Percentiles rank a stretch among this genome's conserved stretches.
These are phyloP conservation scores for Obelidium mucronatum DNA, from an alignment of 192 early-diverging fungal species.

Conservation along the genomic window DNA sequence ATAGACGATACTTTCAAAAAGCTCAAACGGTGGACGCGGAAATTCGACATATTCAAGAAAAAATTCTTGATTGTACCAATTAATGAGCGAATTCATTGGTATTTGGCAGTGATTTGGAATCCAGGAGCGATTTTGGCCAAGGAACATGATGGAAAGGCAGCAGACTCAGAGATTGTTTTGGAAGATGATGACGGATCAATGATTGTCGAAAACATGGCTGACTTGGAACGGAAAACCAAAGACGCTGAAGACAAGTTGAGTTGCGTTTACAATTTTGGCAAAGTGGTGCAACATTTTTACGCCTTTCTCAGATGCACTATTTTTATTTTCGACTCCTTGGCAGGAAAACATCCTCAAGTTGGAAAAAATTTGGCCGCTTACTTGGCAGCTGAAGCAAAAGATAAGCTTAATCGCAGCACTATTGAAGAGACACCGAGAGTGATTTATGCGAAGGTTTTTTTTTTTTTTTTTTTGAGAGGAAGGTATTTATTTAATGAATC, in stretches of 20 bases:
- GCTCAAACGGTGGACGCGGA: slow-evolving; percentile 81
- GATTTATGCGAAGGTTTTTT: slow-evolving; percentile 70
- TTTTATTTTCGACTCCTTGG: slow-evolving; percentile 73
- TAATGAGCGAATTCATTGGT: slow-evolving; percentile 92
- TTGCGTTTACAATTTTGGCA: neutral
- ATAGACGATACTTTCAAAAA: slow-evolving; percentile 56
- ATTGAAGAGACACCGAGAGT: slow-evolving; percentile 1
- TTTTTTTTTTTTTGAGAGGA: too few species aligned
- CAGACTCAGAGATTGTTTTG: neutral
- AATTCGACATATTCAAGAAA: slow-evolving; percentile 79
- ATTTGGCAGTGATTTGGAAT: slow-evolving; percentile 82
- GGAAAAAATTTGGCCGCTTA: slow-evolving; percentile 51
- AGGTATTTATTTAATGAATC: too few species aligned
- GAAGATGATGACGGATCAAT: neutral
- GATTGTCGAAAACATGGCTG: neutral
- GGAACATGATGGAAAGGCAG: neutral
- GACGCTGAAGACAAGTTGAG: neutral
- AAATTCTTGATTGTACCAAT: slow-evolving; percentile 85
- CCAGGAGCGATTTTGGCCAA: slow-evolving; percentile 57
- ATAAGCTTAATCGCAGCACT: neutral
- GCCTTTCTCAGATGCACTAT: slow-evolving; percentile 54
- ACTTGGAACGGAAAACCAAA: neutral
- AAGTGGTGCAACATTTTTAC: neutral
- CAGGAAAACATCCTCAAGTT: slow-evolving; percentile 51
- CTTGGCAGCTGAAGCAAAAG: slow-evolving; percentile 51